Evolutionary conservation across 495 filamentous ascomycete species (phyloP).

Genomic region (Pseudoneurospora amorphoporcata): DNA sequence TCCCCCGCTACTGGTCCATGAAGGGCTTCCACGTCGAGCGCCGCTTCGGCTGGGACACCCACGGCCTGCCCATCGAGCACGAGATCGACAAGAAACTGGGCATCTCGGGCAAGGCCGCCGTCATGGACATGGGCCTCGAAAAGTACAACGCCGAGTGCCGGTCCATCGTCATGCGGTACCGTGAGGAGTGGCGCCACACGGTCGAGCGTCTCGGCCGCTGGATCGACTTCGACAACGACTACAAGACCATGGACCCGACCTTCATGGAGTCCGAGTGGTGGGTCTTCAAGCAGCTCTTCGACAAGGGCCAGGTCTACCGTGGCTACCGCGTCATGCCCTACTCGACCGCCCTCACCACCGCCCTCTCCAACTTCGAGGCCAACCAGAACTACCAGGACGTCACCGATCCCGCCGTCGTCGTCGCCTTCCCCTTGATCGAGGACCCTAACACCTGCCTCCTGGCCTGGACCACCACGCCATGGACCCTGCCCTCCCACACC

Average conservation of each 20-base stretch:
- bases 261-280: constrained; percentile 98
- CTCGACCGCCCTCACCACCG: constrained; percentile 81
- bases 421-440: constrained; percentile 72
- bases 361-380: constrained; percentile 87
- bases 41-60: constrained; percentile 74
- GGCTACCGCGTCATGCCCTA: constrained; percentile 92
- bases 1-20: constrained; percentile 96
- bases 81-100: constrained; percentile 98
- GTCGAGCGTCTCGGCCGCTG: constrained; percentile 88
- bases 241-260: constrained; percentile 92
- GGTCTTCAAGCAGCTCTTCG: constrained; percentile 87
- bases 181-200: constrained; percentile 79
- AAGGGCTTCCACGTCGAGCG: constrained; percentile 81
- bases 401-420: constrained; percentile 85
- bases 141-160: constrained; percentile 91
- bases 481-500: constrained; percentile 83
- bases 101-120: constrained; percentile 80
- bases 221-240: constrained; percentile 98
- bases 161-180: constrained; percentile 89
- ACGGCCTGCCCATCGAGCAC: constrained; percentile 91
- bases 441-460: constrained; percentile 69
- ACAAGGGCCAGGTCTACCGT: constrained; percentile 80
- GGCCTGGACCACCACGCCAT: constrained; percentile 94
- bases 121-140: constrained; percentile 75
- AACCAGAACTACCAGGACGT: constrained; percentile 92